phyloP scores from a whole-genome alignment of 225 moss, liverwort and hornwort genomes.

The Bryum argenteum region DNA sequence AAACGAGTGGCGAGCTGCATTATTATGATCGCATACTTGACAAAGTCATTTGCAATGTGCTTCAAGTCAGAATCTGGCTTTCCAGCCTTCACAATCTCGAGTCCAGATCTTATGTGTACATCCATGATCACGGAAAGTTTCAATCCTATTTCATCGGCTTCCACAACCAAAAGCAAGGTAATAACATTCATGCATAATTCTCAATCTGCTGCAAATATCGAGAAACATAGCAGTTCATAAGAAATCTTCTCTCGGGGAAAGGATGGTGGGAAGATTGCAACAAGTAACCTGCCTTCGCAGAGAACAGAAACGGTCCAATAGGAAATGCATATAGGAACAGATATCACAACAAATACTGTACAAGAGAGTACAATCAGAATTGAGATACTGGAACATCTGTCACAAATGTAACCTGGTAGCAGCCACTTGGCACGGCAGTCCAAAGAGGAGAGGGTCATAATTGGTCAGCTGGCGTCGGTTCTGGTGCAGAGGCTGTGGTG shows the following conservation, averaged over 20 bases:
- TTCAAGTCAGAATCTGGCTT: constrained; percentile 1
- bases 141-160: background rate
- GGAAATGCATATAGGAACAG: background rate
- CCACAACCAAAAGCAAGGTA: constrained; percentile 2
- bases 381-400: constrained; percentile 13
- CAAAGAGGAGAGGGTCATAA: constrained; percentile 54
- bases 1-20: background rate
- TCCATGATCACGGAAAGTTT: background rate
- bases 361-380: constrained; percentile 14
- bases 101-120: background rate
- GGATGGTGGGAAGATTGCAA: constrained; percentile 1
- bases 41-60: background rate
- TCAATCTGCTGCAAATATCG: background rate
- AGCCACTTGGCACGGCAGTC: constrained; percentile 49
- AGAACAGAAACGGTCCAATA: background rate
- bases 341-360: background rate
- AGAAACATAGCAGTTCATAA: background rate
- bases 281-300: constrained; percentile 8
- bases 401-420: constrained; percentile 33
- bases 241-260: background rate
- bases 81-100: background rate
- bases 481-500: constrained; percentile 31
- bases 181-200: background rate
- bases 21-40: background rate
- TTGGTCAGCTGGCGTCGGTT: constrained; percentile 51